Conservation (phyloP, 768 basidiomycete genomes). For the Melanogaster broomeanus region DNA sequence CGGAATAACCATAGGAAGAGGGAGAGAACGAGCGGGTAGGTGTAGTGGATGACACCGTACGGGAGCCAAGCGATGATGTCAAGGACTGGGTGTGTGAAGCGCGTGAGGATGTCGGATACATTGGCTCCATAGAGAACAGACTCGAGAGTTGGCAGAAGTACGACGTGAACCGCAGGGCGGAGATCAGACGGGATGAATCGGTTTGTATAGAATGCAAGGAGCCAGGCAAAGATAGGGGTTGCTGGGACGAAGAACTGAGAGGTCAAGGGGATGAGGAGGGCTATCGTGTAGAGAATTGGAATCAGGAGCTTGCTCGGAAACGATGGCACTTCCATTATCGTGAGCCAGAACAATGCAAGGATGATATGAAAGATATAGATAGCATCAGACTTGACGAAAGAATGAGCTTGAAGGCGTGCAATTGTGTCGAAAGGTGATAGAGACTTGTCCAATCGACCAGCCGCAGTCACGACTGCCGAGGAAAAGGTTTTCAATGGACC, state of each 20-base stretch:
- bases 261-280: constrained; percentile 81
- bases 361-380: constrained; percentile 66
- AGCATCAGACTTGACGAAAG: constrained; percentile 55
- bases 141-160: constrained; percentile 92
- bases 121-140: constrained; percentile 96
- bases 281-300: constrained; percentile 66
- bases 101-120: constrained; percentile 94
- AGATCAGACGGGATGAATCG: constrained; percentile 77
- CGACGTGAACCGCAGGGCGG: constrained; percentile 87
- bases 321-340: constrained; percentile 66
- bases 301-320: constrained; percentile 78
- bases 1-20: constrained; percentile 89
- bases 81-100: constrained; percentile 89
- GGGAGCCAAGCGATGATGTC: constrained; percentile 96
- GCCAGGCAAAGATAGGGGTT: constrained; percentile 82
- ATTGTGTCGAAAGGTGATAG: constrained; percentile 71
- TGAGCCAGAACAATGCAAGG: constrained; percentile 69
- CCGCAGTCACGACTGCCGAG: constrained; percentile 58
- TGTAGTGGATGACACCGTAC: constrained; percentile 94
- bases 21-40: constrained; percentile 83
- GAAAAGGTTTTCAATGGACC: constrained; percentile 19
- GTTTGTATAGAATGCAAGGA: constrained; percentile 84
- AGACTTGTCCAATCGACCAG: constrained; percentile 73
- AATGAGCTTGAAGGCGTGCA: constrained; percentile 54
- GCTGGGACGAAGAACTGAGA: constrained; percentile 91